Percentiles rank a stretch among this genome's conserved stretches.
These are phyloP conservation scores for Jaminaea rosea DNA, from an alignment of 1,284 basidiomycete species.

Conservation along the genomic window DNA sequence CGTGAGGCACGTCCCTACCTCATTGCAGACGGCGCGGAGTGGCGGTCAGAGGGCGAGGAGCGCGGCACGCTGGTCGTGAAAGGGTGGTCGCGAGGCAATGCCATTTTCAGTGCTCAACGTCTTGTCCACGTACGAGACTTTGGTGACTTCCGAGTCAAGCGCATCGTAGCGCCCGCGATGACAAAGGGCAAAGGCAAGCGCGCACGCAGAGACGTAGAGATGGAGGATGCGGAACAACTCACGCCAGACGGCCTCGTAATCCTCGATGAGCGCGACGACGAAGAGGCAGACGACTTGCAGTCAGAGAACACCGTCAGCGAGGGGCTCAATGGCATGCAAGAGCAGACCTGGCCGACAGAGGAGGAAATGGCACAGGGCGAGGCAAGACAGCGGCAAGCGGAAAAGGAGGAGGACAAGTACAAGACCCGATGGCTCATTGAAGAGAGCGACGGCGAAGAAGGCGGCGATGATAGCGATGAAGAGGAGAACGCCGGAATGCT, in stretches of 20 bases:
- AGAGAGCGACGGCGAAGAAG: conserved; percentile 46
- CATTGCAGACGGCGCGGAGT: conserved; percentile 58
- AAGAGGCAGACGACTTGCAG: conserved; percentile 75
- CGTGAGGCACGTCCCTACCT: conserved; percentile 71
- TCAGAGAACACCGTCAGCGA: conserved; percentile 64
- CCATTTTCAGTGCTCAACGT: conserved; percentile 68
- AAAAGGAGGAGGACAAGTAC: conserved; percentile 25
- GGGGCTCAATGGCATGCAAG: conserved; percentile 39
- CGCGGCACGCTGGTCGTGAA: conserved; percentile 61
- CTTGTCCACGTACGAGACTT: conserved; percentile 78
- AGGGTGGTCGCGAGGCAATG: conserved; percentile 69
- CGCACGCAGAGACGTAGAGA: conserved; percentile 6
- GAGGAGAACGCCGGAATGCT: conserved; percentile 37
- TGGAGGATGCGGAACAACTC: conserved; percentile 3
- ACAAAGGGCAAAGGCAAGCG: conserved; percentile 1
- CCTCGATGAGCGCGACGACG: conserved; percentile 55
- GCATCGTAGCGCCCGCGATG: conserved; percentile 51
- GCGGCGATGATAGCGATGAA: conserved; percentile 52
- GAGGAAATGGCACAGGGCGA: conserved; percentile 65
- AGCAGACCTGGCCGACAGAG: conserved; percentile 98
- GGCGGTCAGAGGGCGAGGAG: conserved; percentile 51
- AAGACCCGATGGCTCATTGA: conserved; percentile 44
- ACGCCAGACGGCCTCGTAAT: conserved; percentile 28
- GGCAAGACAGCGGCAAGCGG: conserved; percentile 10
- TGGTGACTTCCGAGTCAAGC: conserved; percentile 78